Base-by-base conservation (phyloP, 2,329 filamentous ascomycete species). In the Ceratocystis lukuohia region DNA sequence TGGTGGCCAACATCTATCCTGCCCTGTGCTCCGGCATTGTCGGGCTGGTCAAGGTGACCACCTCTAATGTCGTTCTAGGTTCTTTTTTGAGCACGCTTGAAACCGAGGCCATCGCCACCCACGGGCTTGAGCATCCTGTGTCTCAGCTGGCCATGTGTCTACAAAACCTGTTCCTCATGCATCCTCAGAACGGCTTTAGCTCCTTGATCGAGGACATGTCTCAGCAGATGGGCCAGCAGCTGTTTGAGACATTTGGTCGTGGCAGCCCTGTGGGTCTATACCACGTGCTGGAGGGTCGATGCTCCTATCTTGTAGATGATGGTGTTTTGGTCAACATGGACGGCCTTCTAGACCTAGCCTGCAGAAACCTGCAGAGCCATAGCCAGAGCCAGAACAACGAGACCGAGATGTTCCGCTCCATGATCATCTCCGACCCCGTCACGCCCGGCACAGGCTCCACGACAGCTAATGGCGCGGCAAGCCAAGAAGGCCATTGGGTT, bases 131-230 rank as follows among this genome's bases (percentile, higher is more conserved):
- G 45, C 61, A 63, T n/a, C 10, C 44, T 20, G 44, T 63, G 28
- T 46, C 61, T 25, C 44, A 28, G 25, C 5, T 63, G 15, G 45
- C 46, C 17, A 63, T 63, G 61, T 63, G 61, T 28, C n/a, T 63
- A n/a, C 61, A 44, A 28, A 30, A 46, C n/a, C 44, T 63, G 17
- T 63, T 63, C 37, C 25, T 30, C 15, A 28, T 63, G 1, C 28
- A 33, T 10, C 30, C 44, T 15, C 22, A 63, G 17, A 25, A 63
- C 10, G 25, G 22, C 25, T 50, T 63, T n/a, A n/a, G 41, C 7
- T 22, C 17, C 45, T 50, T 53, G 22, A 22, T 63, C 6, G 44
- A 33, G 25, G 45, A 63, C 25, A 37, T 63, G 2, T 63, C 44
- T 8, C 44, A 63, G 6, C 45, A 30, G n/a, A 33, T 48, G 25